phyloP scores from a whole-genome alignment of 495 filamentous ascomycete genomes.

The Aspergillus conjunctus region DNA sequence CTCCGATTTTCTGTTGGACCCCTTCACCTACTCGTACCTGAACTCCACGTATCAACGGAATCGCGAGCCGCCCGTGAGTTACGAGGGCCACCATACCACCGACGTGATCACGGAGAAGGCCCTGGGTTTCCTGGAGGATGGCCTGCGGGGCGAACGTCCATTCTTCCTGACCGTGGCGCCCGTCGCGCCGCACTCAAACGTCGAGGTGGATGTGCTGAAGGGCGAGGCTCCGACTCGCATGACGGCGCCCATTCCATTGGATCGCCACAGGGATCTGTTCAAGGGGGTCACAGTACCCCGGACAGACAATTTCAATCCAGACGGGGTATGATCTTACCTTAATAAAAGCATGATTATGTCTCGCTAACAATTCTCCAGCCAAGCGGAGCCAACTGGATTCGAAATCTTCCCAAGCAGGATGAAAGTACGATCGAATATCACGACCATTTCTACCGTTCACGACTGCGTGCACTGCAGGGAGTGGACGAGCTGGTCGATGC shows the following conservation, averaged over 20 bases:
- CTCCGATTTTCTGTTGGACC: constrained; percentile 64
- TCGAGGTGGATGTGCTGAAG: constrained; percentile 34
- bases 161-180: constrained; percentile 72
- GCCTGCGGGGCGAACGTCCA: constrained; percentile 51
- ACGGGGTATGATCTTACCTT: constrained; percentile 37
- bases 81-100: constrained; percentile 52
- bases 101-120: constrained; percentile 60
- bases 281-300: constrained; percentile 41
- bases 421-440: constrained; percentile 61
- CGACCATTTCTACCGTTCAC: constrained; percentile 67
- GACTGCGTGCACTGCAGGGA: constrained; percentile 63
- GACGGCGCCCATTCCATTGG: constrained; percentile 52
- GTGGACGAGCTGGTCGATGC: constrained; percentile 71
- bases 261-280: constrained; percentile 44
- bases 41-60: constrained; percentile 62
- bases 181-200: constrained; percentile 66
- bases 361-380: constrained; percentile 60
- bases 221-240: constrained; percentile 34
- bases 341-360: constrained; percentile 50
- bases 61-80: constrained; percentile 48
- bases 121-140: constrained; percentile 62
- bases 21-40: constrained; percentile 63
- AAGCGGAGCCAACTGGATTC: constrained; percentile 66
- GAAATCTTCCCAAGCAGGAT: constrained; percentile 52
- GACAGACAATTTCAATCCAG: constrained; percentile 46